Base-by-base conservation (phyloP, 768 basidiomycete genomes). In the Kwoniella dejecticola region DNA sequence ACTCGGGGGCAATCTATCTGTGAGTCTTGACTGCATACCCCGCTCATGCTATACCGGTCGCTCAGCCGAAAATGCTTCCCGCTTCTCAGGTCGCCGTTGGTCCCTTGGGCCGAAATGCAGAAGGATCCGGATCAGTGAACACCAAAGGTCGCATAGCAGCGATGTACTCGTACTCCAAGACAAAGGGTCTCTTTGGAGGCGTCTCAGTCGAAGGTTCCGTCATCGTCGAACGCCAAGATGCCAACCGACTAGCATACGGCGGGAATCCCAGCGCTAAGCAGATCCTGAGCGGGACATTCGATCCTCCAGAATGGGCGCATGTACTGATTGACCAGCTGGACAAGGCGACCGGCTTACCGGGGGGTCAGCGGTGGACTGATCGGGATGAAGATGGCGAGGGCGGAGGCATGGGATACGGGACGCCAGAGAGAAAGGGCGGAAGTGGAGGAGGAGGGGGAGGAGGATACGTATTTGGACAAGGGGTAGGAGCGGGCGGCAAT, bases 171-270 rank as follows among this genome's bases (percentile, higher is more conserved):
- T 82, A 82, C 64, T 79, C 78, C 7, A 95, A 94, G 77, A 93
- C 93, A 0, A 86, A 89, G 55, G 95, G 95, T 21, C 84, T 97
- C 2, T 97, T 96, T 63, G 94, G 95, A 29, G 95, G 95, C 4
- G 83, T 96, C 11, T 91, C 90, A 0, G 68, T 83, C 44, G 82
- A 83, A 71, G 92, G 92, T 12, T 90, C 89, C 1, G 87, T 96
- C 52, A 93, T 98, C 61, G 84, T 96, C 15, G 95, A 96, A 79
- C 85, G 95, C 38, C 89, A 92, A 72, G 95, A 99, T 77, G 91
- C 92, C 8, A 97, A 96, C 74, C 81, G 85, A 1, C 82, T 87
- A 49, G 94, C 94, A 2, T 96, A 96, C 72, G 78, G 76, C 4
- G 66, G 69, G 2, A 83, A 87, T 55, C 89, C 93, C 17, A 86